Evolutionary conservation across 345 rosid species (phyloP), one percentile per base, ranked within the genome.

Genomic region (Viola odorata): DNA sequence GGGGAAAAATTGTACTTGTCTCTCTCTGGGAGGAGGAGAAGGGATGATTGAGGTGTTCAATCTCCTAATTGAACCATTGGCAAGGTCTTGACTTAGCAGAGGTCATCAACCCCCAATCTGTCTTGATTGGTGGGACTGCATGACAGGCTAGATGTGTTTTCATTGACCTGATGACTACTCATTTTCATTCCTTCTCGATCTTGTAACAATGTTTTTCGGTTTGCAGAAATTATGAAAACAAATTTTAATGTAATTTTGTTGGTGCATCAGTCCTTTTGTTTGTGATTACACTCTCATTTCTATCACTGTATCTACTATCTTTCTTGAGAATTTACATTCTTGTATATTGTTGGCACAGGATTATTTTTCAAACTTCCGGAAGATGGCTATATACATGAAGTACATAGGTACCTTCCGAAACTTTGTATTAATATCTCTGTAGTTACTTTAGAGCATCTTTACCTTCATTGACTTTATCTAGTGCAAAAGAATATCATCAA

Each of bases 301-400:
- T 63, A 13, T 41, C 15, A 41, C 36, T 12, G 40, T 12, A 17
- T 11, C 36, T 16, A 36, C 13, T 60, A 55, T 61, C 51, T 45
- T 36, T 62, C 60, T 37, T 61, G 32, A 23, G 32, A 6, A 15
- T 17, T 53, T 0, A 4, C 3, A 23, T 55, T n/a, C n/a, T 45
- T 42, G 8, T 60, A 38, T 71, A 44, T 57, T 55, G 8, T 42
- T 72, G 64, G 55, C 52, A 51, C 84, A 87, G 98, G 92, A 89
- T 53, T 89, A 89, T 68, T 89, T 91, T 53, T 74, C 84, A 15
- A 77, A 84, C 58, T 79, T 70, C 74, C 76, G 62, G 65, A 84
- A 84, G 81, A 85, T 85, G 86, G 72, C 75, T 6, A 61, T 84
- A 81, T 84, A 82, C 70, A 84, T 89, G 95, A 91, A 91, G 75